Conservation (phyloP, 2,329 filamentous ascomycete genomes). For the Lachnellula willkommii region DNA sequence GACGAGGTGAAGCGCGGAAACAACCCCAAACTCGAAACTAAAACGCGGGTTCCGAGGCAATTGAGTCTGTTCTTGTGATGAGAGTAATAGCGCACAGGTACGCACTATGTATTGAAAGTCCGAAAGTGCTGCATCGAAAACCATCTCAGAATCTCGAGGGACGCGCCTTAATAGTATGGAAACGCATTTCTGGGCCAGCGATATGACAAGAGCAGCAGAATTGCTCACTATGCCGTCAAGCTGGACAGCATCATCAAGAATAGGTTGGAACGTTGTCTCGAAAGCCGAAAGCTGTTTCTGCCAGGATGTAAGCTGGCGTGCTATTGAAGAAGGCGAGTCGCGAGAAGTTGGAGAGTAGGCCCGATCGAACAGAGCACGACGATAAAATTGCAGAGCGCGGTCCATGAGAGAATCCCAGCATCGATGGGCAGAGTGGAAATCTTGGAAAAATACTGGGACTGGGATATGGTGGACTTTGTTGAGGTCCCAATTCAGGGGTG, state of each 20-base stretch:
- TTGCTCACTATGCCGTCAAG: constrained; percentile 19
- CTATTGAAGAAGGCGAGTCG: constrained; percentile 16
- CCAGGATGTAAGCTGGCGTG: constrained; percentile 13
- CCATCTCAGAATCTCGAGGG: constrained; percentile 21
- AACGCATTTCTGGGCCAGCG: constrained; percentile 20
- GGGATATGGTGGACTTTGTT: constrained; percentile 23
- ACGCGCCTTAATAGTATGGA: constrained; percentile 19
- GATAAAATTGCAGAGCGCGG: constrained; percentile 25
- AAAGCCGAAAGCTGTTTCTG: constrained; percentile 19
- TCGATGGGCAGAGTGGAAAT: constrained; percentile 22
- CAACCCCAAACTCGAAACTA: constrained; percentile 58
- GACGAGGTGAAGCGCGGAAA: constrained; percentile 60
- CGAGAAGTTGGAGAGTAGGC: constrained; percentile 13
- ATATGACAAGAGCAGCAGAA: constrained; percentile 21
- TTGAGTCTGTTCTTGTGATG: constrained; percentile 6
- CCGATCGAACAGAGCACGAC: constrained; percentile 22
- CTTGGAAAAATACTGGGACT: constrained; percentile 22
- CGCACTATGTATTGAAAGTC: constrained; percentile 24
- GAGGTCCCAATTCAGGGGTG: constrained; percentile 27
- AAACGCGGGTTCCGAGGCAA: constrained; percentile 42
- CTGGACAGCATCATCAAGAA: constrained; percentile 21
- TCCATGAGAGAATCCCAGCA: constrained; percentile 31
- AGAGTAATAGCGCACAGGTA: constrained; percentile 17
- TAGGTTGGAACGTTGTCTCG: constrained; percentile 21
- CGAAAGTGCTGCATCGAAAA: constrained; percentile 22